Evolutionary conservation across 495 filamentous ascomycete genomes (phyloP).

Genomic region (Penicillium paradoxum): DNA sequence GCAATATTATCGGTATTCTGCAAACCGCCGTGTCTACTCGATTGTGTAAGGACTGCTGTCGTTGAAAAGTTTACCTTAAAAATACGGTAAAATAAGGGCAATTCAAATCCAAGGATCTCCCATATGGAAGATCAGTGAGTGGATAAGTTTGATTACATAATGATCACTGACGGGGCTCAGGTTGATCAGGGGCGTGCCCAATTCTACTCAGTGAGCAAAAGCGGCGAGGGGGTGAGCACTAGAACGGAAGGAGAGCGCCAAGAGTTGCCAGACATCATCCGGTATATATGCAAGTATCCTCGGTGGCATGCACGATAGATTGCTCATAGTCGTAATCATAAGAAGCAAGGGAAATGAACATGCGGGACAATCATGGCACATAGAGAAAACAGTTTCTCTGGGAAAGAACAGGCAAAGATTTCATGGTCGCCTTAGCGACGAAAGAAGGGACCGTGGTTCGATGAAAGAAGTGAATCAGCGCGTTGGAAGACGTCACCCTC

Average conservation of each 20-base stretch:
- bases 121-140: too few relatives aligned
- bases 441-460: conserved; percentile 40
- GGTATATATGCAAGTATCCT: neutral
- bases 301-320: neutral
- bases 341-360: neutral
- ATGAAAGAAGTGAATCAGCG: conserved; percentile 63
- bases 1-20: too few relatives aligned
- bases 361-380: neutral
- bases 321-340: conserved; percentile 8
- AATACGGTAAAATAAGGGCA: too few relatives aligned
- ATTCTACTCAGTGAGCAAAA: conserved; percentile 12
- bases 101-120: too few relatives aligned
- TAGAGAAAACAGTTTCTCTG: conserved; percentile 3
- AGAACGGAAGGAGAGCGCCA: conserved; percentile 7
- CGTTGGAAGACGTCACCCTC: conserved; percentile 69
- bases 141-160: neutral
- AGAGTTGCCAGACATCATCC: conserved; percentile 9
- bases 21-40: too few relatives aligned
- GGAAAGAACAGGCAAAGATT: neutral
- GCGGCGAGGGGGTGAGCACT: conserved; percentile 3
- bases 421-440: conserved; percentile 16
- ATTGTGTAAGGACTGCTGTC: too few relatives aligned
- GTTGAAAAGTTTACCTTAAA: too few relatives aligned
- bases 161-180: conserved; percentile 7
- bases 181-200: conserved; percentile 7